Percentiles rank a stretch among this genome's conserved stretches.
Evolutionary conservation across 805 yeast species (phyloP).

Genomic region (Dipodascus albidus): DNA sequence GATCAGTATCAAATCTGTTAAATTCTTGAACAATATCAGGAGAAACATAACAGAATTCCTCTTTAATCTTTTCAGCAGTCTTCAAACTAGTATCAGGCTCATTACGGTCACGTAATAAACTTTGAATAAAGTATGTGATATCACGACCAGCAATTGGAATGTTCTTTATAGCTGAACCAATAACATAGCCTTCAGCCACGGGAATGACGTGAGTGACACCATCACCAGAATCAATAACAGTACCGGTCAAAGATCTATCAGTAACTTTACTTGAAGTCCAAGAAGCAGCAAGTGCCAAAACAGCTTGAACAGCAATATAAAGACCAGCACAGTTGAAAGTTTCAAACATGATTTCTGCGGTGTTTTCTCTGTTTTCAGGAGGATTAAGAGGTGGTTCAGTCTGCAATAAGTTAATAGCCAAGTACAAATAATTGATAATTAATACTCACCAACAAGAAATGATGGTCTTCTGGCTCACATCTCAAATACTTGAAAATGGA

Average conservation of each 20-base stretch:
- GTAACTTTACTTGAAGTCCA: slow-evolving; percentile 96
- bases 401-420: no score
- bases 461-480: slow-evolving; percentile 98
- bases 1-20: slow-evolving; percentile 85
- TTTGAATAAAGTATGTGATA: slow-evolving; percentile 87
- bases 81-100: slow-evolving; percentile 87
- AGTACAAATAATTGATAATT: no score
- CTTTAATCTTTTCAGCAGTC: slow-evolving; percentile 95
- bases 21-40: slow-evolving; percentile 97
- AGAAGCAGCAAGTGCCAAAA: slow-evolving; percentile 93
- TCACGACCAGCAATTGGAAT: slow-evolving; percentile 99
- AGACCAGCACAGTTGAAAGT: slow-evolving; percentile 97
- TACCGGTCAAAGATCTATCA: slow-evolving; percentile 94
- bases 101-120: slow-evolving; percentile 90
- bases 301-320: slow-evolving; percentile 98
- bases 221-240: slow-evolving; percentile 96
- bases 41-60: slow-evolving; percentile 92
- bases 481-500: slow-evolving; percentile 92
- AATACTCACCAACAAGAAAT: slow-evolving; percentile 47
- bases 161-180: slow-evolving; percentile 93
- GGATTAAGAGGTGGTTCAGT: slow-evolving; percentile 99
- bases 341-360: slow-evolving; percentile 98
- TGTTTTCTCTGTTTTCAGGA: slow-evolving; percentile 98
- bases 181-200: slow-evolving; percentile 98
- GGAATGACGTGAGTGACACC: slow-evolving; percentile 99